phyloP scores from a whole-genome alignment of 2,329 filamentous ascomycete species.

The Trichoderma pleuroti region DNA sequence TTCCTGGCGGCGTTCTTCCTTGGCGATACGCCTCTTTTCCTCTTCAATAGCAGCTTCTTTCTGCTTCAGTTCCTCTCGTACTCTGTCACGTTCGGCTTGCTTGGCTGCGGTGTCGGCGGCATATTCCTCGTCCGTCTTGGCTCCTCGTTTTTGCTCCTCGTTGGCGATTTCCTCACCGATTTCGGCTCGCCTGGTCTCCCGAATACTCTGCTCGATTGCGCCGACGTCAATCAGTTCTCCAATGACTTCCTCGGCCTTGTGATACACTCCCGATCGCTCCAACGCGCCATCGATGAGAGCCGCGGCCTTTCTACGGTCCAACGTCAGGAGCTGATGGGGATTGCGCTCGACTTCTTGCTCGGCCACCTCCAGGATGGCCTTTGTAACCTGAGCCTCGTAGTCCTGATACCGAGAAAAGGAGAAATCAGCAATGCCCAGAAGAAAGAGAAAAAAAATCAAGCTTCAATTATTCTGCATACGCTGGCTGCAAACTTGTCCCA shows the following conservation, averaged over 20 bases:
- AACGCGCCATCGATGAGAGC: slow-evolving; percentile 75
- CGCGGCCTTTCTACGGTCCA: slow-evolving; percentile 70
- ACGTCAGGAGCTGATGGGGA: slow-evolving; percentile 64
- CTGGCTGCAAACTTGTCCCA: slow-evolving; percentile 71
- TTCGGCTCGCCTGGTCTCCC: slow-evolving; percentile 63
- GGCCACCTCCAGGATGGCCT: slow-evolving; percentile 65
- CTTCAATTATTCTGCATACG: slow-evolving; percentile 43
- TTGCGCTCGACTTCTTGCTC: slow-evolving; percentile 74
- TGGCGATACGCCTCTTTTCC: slow-evolving; percentile 57
- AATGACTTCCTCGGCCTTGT: slow-evolving; percentile 65
- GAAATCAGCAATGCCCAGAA: not conserved
- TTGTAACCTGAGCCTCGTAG: slow-evolving; percentile 63
- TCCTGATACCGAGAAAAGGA: slow-evolving; percentile 46
- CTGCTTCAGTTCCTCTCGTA: slow-evolving; percentile 57
- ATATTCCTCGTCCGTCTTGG: slow-evolving; percentile 73
- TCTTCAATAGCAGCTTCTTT: slow-evolving; percentile 60
- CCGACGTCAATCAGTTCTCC: slow-evolving; percentile 64
- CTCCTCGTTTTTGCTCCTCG: slow-evolving; percentile 61
- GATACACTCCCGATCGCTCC: slow-evolving; percentile 72
- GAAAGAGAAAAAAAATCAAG: not conserved
- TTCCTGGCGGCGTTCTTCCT: slow-evolving; percentile 51
- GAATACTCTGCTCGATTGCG: slow-evolving; percentile 66
- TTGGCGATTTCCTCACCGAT: slow-evolving; percentile 67
- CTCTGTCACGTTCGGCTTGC: slow-evolving; percentile 57
- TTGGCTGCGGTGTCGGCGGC: slow-evolving; percentile 61